Evolutionary conservation across 73 alveolate genomes (phyloP).

Genomic region (Paramecium pentaurelia): DNA sequence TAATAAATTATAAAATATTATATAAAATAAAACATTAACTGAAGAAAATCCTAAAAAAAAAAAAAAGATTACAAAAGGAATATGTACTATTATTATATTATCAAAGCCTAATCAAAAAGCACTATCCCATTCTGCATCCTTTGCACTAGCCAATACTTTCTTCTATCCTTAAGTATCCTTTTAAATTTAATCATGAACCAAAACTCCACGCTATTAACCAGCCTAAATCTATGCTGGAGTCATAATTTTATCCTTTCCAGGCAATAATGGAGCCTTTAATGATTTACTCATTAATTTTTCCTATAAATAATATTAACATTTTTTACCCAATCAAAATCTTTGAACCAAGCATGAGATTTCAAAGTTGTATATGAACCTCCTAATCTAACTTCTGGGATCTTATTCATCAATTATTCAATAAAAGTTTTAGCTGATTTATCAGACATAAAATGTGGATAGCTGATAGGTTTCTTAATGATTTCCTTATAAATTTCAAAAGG

Average conservation of each 20-base stretch:
- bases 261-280: constrained; percentile 2
- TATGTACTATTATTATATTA: constrained; percentile 32
- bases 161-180: constrained; percentile 18
- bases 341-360: constrained; percentile 58
- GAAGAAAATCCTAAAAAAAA: not conserved
- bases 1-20: too few species aligned
- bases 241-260: constrained; percentile 33
- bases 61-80: constrained; percentile 87
- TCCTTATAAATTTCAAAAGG: constrained; percentile 74
- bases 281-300: not conserved
- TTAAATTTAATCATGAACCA: not conserved
- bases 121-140: constrained; percentile 49
- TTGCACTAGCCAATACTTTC: constrained; percentile 37
- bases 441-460: constrained; percentile 43
- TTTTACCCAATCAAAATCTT: constrained; percentile 54
- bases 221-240: not conserved
- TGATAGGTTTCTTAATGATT: constrained; percentile 59
- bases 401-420: constrained; percentile 53
- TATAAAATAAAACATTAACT: not conserved
- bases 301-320: not conserved
- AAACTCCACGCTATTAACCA: not conserved
- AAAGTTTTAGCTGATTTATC: constrained; percentile 54
- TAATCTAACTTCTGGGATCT: constrained; percentile 59
- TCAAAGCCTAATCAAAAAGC: not conserved
- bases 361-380: constrained; percentile 56